Base-by-base conservation (phyloP, 306 rosid species). In the Cucurbita moschata region DNA sequence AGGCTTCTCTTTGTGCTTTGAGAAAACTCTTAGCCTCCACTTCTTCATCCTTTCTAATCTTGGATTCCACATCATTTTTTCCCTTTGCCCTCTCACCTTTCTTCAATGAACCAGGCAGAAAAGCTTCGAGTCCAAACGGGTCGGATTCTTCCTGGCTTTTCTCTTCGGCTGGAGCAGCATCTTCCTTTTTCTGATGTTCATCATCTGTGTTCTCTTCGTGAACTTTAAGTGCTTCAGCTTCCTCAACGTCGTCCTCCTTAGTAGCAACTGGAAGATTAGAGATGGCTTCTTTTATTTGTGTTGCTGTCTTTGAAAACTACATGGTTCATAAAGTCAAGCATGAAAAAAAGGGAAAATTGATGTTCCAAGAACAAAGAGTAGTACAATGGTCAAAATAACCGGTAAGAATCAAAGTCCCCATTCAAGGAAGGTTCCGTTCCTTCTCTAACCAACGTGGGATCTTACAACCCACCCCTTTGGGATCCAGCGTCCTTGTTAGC, bases 71-170 rank as follows among this genome's bases (percentile, higher is more conserved):
- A 10, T 84, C 98, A 79, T 78, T 87, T 79, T 91, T 91, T 42
- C 63, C 88, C 79, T 81, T 90, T 7, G 61, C 15, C 64, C 79
- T 90, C 64, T 86, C 92, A 69, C 82, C 80, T 82, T 86, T 89
- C 85, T 83, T 89, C 23, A 64, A 60, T 21, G 92, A 76, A 70
- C 78, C 85, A 42, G 89, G 87, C 79, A 92, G 69, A 62, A 94
- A 77, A 69, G 92, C 89, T 74, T 94, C 96, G 47, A 94, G 96
- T 79, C 99, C 99, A 79, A 94, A 94, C 0, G 96, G 99, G 68
- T 94, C 99, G 26, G 84, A 84, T 75, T 83, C 89, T 80, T 81
- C 77, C 62, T 71, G 83, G 15, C 62, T 70, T 54, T 78, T 78
- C 59, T 80, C 84, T 43, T 86, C 79, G 26, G 75, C 81, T 0